Base-by-base conservation (phyloP, 1,139 yeast species). In the Arxiozyma bovina region DNA sequence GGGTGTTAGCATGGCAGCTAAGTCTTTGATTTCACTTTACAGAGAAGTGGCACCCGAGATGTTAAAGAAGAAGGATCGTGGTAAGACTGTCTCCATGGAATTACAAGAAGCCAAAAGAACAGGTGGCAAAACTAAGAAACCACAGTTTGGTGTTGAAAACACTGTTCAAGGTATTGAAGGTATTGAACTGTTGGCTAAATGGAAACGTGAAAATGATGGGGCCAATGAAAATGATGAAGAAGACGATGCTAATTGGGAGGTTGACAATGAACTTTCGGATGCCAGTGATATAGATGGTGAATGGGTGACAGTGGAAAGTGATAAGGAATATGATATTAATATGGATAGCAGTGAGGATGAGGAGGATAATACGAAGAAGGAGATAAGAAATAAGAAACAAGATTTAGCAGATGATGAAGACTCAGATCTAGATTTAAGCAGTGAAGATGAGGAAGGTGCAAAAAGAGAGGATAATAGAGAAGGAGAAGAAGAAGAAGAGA, bases 31-130 rank as follows among this genome's bases (percentile, higher is more conserved):
- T 57, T 74, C 91, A 0, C 76, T 93, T 54, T 93, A 87, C 71
- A 80, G 99, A 71, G 97, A 90, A 60, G 84, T 90, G 53, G 97
- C 97, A 1, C 99, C 99, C 6, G 96, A 93, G 61, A 88, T 93
- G 97, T 79, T 93, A 66, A 77, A 79, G 55, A 79, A 83, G 64
- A 90, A 88, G 67, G 98, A 94, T 68, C 80, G 99, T 68, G 99
- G 99, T 67, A 93, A 93, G 74, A 73, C 77, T 42, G 98, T 96
- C 17, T 77, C 95, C 27, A 85, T 91, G 79, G 94, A 81, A 57
- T 60, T 90, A 58, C 84, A 83, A 62, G 78, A 78, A 53, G 83
- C 84, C 41, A 79, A 68, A 56, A 71, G 73, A 45, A 63, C 70
- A 42, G 75, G 74, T 15, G 56, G 59, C 23, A 55, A 50, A 27